These are phyloP conservation scores for Laetiporus sulphureus DNA, from an alignment of 1,284 basidiomycete genomes.

Conservation along the genomic window DNA sequence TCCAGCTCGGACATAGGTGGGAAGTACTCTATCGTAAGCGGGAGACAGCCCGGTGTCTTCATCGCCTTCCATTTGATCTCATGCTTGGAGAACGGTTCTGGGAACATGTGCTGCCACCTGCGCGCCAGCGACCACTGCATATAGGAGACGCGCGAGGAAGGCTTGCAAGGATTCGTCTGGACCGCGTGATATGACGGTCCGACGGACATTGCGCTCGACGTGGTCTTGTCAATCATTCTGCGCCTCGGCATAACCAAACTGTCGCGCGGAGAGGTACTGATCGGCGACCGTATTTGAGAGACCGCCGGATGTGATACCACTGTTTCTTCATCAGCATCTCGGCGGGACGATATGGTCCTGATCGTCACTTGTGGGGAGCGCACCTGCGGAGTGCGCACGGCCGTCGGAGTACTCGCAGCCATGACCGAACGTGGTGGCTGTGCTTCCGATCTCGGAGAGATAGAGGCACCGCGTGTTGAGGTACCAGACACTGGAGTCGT, in stretches of 20 bases:
- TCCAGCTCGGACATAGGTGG: constrained; percentile 74
- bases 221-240: constrained; percentile 36
- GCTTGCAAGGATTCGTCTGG: constrained; percentile 61
- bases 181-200: constrained; percentile 42
- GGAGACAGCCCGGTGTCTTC: constrained; percentile 80
- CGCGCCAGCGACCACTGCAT: constrained; percentile 67
- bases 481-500: constrained; percentile 47
- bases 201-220: constrained; percentile 35
- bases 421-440: not conserved
- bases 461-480: constrained; percentile 22
- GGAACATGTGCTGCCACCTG: constrained; percentile 87
- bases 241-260: constrained; percentile 49
- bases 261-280: constrained; percentile 62
- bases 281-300: constrained; percentile 49
- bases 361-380: constrained; percentile 23
- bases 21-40: constrained; percentile 89
- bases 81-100: constrained; percentile 72
- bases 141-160: constrained; percentile 47
- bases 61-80: constrained; percentile 92
- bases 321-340: constrained; percentile 52
- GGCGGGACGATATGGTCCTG: constrained; percentile 32
- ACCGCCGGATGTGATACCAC: constrained; percentile 35
- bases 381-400: not conserved
- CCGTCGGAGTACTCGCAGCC: constrained; percentile 2
- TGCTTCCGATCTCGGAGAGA: not conserved